A percentile compares a stretch with the other conserved stretches of the same genome.
Evolutionary conservation across 2,329 filamentous ascomycete genomes (phyloP).

Genomic region (Fusarium coffeatum): DNA sequence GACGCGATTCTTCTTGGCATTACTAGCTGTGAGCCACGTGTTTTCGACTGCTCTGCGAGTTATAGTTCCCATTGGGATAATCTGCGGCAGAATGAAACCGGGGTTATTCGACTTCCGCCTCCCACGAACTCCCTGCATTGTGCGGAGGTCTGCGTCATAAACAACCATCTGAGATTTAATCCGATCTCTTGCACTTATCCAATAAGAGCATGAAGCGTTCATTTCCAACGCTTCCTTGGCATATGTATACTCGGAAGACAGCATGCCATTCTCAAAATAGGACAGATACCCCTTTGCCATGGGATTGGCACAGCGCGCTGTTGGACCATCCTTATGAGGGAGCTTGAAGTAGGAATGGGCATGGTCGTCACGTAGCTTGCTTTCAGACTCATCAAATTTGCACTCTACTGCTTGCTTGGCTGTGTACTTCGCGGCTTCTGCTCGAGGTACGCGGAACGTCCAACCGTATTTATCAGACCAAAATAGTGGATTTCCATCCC

Average conservation of each 20-base stretch:
- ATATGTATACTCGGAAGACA: conserved; percentile 88
- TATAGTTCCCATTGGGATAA: conserved; percentile 98
- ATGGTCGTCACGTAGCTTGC: conserved; percentile 72
- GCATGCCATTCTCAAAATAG: conserved; percentile 89
- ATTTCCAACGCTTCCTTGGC: conserved; percentile 96
- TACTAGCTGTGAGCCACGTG: conserved; percentile 97
- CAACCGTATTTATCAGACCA: conserved; percentile 96
- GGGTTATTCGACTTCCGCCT: conserved; percentile 31
- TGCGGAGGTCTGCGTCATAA: conserved; percentile 73
- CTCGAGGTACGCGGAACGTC: conserved; percentile 82
- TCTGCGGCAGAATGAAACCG: conserved; percentile 92
- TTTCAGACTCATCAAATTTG: conserved; percentile 81
- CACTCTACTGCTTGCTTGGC: conserved; percentile 79
- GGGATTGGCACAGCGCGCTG: conserved; percentile 84
- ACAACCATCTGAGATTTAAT: conserved; percentile 97
- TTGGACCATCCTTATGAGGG: conserved; percentile 94
- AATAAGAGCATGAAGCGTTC: conserved; percentile 99
- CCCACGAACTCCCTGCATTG: conserved; percentile 14
- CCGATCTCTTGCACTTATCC: conserved; percentile 94
- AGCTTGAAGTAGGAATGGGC: conserved; percentile 85
- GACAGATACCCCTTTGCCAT: conserved; percentile 90
- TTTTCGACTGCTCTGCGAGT: conserved; percentile 95
- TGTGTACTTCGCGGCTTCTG: conserved; percentile 72
- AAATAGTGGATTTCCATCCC: conserved; percentile 88
- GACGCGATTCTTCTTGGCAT: conserved; percentile 95